Percentiles rank a stretch among this genome's conserved stretches.
Evolutionary conservation across 164 flowering plant species (phyloP).

Genomic region (Amborella trichopoda): DNA sequence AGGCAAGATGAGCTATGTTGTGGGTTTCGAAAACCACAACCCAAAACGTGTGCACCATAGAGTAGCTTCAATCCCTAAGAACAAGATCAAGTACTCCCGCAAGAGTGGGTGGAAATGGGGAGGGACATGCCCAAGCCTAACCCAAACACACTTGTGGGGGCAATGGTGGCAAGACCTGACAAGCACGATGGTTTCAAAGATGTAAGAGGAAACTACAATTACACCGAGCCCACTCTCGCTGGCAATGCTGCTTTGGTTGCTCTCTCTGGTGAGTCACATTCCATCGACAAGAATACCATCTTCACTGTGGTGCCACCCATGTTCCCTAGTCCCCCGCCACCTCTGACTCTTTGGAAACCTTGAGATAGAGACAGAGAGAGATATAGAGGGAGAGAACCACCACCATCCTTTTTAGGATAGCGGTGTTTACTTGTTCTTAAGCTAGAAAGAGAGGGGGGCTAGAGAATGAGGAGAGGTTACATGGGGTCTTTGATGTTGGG

Average conservation of each 20-base stretch:
- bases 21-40: slow-evolving; percentile 38
- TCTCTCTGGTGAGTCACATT: slow-evolving; percentile 9
- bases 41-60: slow-evolving; percentile 57
- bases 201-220: slow-evolving; percentile 22
- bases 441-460: no score
- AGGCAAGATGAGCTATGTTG: slow-evolving; percentile 65
- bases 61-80: slow-evolving; percentile 48
- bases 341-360: slow-evolving; percentile 98
- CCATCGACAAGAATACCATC: slow-evolving; percentile 87
- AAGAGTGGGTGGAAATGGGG: slow-evolving; percentile 38
- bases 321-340: slow-evolving; percentile 96
- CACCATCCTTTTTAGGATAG: no score
- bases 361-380: no score
- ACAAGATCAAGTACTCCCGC: slow-evolving; percentile 26
- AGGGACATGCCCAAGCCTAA: slow-evolving; percentile 25
- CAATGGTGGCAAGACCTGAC: slow-evolving; percentile 64
- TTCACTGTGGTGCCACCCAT: slow-evolving; percentile 96
- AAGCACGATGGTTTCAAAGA: slow-evolving; percentile 35
- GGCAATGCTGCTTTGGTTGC: slow-evolving; percentile 73
- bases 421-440: no score
- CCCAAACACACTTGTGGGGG: slow-evolving; percentile 43
- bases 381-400: no score
- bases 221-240: slow-evolving; percentile 51
- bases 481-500: no score
- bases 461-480: no score